Evolutionary conservation across 2,329 filamentous ascomycete genomes (phyloP), one percentile per base, ranked within the genome.

Genomic region (Botrytis aclada): DNA sequence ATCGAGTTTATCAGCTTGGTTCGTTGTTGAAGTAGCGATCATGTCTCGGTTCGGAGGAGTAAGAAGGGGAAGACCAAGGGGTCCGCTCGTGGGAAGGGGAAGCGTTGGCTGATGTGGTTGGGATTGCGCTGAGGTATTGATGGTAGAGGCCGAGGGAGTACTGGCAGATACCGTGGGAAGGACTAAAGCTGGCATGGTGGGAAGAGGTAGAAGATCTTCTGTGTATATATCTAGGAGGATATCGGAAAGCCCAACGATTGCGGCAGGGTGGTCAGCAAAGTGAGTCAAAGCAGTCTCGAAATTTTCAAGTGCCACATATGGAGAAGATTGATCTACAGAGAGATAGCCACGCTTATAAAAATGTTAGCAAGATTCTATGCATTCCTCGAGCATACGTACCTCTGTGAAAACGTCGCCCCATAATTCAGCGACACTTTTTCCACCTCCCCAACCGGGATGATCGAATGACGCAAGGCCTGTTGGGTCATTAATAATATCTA

Each of bases 141-240:
- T 71, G 8, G 76, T 77, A 45, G 80, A 77, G 14, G 76, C 72
- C n/a, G 79, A 78, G 29, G 78, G 76, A 47, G 74, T 76, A 29
- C 65, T 73, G 12, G 75, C 72, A 7, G 78, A 77, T 22, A 29
- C 25, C 7, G 76, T 72, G 25, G 78, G 76, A 34, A 80, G 76
- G 39, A 80, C 77, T 34, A 82, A 77, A 32, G 77, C 74, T 12
- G 80, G 75, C 80, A 82, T 75, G 75, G 89, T 82, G 70, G 88
- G 83, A 73, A 85, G 84, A 5, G 89, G 90, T 58, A 91, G 86
- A 32, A 93, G 83, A 65, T 88, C 86, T 81, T 93, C 87, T 77
- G 85, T 89, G 83, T 95, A 97, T 32, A 97, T 90, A 79, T 98
- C 94, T 66, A 98, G 87, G 10, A 99, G 86, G 54, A 98, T 90